phyloP scores from a whole-genome alignment of 352 stramenopile genomes.

The Phytopythium sindhum region DNA sequence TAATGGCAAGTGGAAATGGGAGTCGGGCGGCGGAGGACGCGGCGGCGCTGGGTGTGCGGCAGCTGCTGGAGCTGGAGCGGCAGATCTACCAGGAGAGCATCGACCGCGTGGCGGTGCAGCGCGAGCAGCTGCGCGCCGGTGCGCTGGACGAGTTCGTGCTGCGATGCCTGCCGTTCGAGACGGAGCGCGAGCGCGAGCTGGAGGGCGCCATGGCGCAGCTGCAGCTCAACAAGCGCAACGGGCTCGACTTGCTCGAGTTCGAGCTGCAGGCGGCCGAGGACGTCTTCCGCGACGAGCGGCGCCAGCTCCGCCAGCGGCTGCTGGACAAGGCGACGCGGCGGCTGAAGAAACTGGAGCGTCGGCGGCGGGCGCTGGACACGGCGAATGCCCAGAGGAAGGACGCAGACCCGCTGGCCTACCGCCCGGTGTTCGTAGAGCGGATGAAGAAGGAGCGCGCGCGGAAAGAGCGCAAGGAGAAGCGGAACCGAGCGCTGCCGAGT shows the following conservation, averaged over 20 bases:
- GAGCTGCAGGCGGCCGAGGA: slow-evolving; percentile 75
- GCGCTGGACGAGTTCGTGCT: slow-evolving; percentile 57
- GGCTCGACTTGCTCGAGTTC: slow-evolving; percentile 56
- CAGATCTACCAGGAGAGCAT: slow-evolving; percentile 86
- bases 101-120: slow-evolving; percentile 48
- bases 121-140: slow-evolving; percentile 40
- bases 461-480: not conserved
- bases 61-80: slow-evolving; percentile 76
- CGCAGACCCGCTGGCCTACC: not conserved
- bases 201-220: slow-evolving; percentile 48
- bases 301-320: slow-evolving; percentile 25
- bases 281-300: slow-evolving; percentile 22
- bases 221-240: slow-evolving; percentile 54
- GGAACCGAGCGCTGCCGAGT: not conserved
- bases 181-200: slow-evolving; percentile 40
- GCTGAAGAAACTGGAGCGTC: slow-evolving; percentile 21
- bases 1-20: not conserved
- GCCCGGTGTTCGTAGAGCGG: not conserved
- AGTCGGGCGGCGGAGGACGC: not conserved
- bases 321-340: slow-evolving; percentile 12
- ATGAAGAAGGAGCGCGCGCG: not conserved
- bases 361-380: slow-evolving; percentile 5
- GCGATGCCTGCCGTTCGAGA: slow-evolving; percentile 58
- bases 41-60: slow-evolving; percentile 49
- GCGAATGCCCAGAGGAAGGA: not conserved